Base-by-base conservation (phyloP, 2,329 filamentous ascomycete species). In the Trichoderma koningii region DNA sequence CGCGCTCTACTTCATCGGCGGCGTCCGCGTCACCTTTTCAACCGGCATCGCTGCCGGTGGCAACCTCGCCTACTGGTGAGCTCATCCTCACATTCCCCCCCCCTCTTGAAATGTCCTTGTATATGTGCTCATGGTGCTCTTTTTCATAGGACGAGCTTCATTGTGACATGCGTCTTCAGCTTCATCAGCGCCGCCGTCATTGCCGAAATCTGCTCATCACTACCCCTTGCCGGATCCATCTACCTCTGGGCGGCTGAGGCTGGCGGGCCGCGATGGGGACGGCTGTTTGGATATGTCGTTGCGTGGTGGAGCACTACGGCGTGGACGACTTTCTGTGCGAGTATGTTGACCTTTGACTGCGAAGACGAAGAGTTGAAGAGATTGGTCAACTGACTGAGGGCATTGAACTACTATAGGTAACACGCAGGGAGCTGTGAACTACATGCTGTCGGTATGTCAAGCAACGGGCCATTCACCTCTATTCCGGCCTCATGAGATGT, bases 241-340 rank as follows among this genome's bases (percentile, higher is more conserved):
- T 87, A 86, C 67, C 78, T 87, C 19, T 86, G 84, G 84, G 84
- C 84, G n/a, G 84, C 84, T 47, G 84, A 86, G 68, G 78, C 84
- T 19, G 84, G 84, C 50, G 84, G 84, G 5, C 82, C 80, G 28
- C 77, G 78, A 23, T 86, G 77, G 68, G 84, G 84, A n/a, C 74
- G 84, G 30, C 75, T 87, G 0, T 79, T 86, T 62, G 84, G 84
- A 19, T 86, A 85, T 71, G 74, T 86, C n/a, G 85, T 86, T n/a
- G 85, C 85, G 0, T 87, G 84, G 85, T 87, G 85, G 85, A 84
- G 82, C 69, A 86, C 83, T 0, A 87, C 84, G 0, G 85, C 85
- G 1, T 87, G 85, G 85, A 87, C 85, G 2, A 87, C 82, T 0
- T 84, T 84, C 64, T 83, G 81, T 71, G 82, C 82, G 3, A 84